A percentile compares a stretch with the other conserved stretches of the same genome.
Conservation (phyloP, 257 asterid species). For the Scutellaria barbata region DNA sequence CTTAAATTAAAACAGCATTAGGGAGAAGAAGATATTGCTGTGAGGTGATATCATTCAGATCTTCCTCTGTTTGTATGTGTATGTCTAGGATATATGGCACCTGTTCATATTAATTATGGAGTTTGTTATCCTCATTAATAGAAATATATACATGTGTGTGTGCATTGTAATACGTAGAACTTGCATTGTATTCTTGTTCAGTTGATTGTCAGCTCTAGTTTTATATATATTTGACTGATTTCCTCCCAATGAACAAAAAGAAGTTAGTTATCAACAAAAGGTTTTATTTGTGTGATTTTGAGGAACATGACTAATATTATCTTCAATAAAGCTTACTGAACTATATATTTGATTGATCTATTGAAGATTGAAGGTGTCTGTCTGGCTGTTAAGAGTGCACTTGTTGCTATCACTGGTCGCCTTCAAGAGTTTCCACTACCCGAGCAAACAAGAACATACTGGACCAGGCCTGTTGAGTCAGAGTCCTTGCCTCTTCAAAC, state of each 20-base stretch:
- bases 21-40: slow-evolving; percentile 8
- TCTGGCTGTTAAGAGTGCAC: slow-evolving; percentile 69
- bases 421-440: slow-evolving; percentile 64
- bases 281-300: not conserved
- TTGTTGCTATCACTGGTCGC: slow-evolving; percentile 59
- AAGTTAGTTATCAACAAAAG: not conserved
- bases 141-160: no score
- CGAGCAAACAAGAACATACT: slow-evolving; percentile 43
- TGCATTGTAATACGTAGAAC: not conserved
- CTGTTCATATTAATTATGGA: no score
- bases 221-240: not conserved
- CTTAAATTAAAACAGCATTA: slow-evolving; percentile 1
- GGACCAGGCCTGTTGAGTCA: slow-evolving; percentile 41
- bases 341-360: slow-evolving; percentile 15
- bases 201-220: not conserved
- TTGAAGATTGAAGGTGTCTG: slow-evolving; percentile 67
- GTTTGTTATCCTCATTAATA: no score
- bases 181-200: not conserved
- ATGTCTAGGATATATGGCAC: not conserved
- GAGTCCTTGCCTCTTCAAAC: slow-evolving; percentile 40
- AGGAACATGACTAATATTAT: not conserved
- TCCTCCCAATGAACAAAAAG: not conserved
- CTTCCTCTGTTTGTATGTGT: slow-evolving; percentile 4
- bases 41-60: not conserved
- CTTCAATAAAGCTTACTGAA: slow-evolving; percentile 9